Conservation (phyloP, 208 protist genomes). For the Crithidia bombi region DNA sequence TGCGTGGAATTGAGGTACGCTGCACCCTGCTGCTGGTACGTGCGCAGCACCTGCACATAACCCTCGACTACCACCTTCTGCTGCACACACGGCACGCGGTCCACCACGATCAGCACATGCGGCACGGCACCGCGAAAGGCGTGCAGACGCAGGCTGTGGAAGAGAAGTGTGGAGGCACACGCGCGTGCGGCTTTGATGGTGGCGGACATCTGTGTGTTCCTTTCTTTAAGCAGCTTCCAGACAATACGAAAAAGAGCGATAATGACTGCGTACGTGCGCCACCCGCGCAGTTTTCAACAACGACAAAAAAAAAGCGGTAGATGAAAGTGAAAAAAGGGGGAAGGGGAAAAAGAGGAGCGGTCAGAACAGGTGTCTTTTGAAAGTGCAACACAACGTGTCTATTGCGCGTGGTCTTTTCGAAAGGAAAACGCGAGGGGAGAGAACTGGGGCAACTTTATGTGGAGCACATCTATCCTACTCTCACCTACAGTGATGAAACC, state of each 20-base stretch:
- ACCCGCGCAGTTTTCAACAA: background rate
- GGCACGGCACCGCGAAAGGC: slow-evolving; percentile 72
- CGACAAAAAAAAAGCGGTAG: background rate
- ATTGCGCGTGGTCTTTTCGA: too few species aligned
- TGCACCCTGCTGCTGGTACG: slow-evolving; percentile 43
- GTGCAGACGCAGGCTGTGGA: slow-evolving; percentile 69
- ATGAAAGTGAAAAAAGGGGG: background rate
- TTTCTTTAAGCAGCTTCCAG: background rate
- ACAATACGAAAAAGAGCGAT: background rate
- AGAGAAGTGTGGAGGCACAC: slow-evolving; percentile 77
- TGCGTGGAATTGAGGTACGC: slow-evolving; percentile 11
- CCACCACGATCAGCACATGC: slow-evolving; percentile 82
- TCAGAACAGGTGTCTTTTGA: too few species aligned
- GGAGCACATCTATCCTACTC: too few species aligned
- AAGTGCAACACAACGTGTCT: too few species aligned
- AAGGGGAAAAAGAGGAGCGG: background rate
- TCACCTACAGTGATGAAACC: too few species aligned
- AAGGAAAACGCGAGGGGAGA: too few species aligned
- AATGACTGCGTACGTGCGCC: background rate
- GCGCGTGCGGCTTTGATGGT: slow-evolving; percentile 63
- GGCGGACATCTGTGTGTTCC: slow-evolving; percentile 15
- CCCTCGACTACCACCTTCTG: slow-evolving; percentile 81
- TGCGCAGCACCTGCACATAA: slow-evolving; percentile 68
- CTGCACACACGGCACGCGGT: slow-evolving; percentile 59
- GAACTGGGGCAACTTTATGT: too few species aligned